Evolutionary conservation across 83 land plant species (phyloP).

Genomic region (Diphasiastrum complanatum): DNA sequence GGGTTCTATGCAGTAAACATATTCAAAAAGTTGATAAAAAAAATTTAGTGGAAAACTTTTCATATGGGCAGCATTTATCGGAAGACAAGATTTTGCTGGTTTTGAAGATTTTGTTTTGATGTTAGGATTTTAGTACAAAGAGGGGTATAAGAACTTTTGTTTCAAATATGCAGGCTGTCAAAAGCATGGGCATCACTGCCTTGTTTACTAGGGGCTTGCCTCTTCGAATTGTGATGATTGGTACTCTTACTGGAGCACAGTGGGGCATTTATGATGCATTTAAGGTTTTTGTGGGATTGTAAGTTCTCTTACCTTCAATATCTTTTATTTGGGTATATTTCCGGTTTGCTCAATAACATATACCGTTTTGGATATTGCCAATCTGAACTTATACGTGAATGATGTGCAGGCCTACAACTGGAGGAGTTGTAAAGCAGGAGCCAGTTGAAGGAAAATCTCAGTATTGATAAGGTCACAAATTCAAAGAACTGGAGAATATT

Average conservation of each 20-base stretch:
- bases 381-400: not conserved
- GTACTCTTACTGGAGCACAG: constrained; percentile 73
- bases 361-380: not conserved
- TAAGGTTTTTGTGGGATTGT: constrained; percentile 80
- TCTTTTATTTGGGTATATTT: not conserved
- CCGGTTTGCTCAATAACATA: not conserved
- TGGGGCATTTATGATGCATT: constrained; percentile 83
- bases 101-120: too few relatives aligned
- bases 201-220: constrained; percentile 74
- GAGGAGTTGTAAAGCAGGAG: too few relatives aligned
- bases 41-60: too few relatives aligned
- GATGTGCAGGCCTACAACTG: constrained; percentile 24
- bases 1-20: too few relatives aligned
- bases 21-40: too few relatives aligned
- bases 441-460: too few relatives aligned
- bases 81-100: too few relatives aligned
- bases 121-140: too few relatives aligned
- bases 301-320: constrained; percentile 21
- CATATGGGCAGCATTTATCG: too few relatives aligned
- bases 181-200: constrained; percentile 52
- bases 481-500: too few relatives aligned
- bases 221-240: constrained; percentile 76
- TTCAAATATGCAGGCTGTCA: constrained; percentile 45
- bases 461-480: too few relatives aligned
- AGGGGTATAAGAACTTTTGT: too few relatives aligned